A percentile compares a stretch with the other conserved stretches of the same genome.
phyloP scores from a whole-genome alignment of 2,329 filamentous ascomycete species.

The Hymenoscyphus linearis region DNA sequence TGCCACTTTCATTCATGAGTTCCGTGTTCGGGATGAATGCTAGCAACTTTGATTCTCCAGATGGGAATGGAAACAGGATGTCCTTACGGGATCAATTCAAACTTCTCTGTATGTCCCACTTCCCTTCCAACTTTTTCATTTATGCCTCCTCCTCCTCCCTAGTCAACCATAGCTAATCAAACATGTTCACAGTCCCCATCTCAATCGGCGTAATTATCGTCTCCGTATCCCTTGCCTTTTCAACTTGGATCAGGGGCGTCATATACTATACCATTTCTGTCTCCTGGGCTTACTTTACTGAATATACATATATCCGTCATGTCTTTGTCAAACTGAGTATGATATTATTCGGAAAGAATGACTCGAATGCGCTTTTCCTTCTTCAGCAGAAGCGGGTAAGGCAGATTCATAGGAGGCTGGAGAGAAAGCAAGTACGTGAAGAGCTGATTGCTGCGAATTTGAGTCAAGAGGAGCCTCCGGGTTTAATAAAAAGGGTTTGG shows the following conservation, averaged over 20 bases:
- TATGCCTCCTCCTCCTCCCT: too few species aligned
- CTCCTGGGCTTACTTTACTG: constrained; percentile 1
- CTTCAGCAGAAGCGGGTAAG: neutral
- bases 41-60: constrained; percentile 7
- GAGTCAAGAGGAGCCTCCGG: too few species aligned
- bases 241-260: constrained; percentile 9
- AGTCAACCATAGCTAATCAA: neutral
- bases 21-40: constrained; percentile 20
- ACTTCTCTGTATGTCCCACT: constrained; percentile 7
- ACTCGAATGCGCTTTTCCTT: neutral
- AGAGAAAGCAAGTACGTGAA: neutral
- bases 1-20: constrained; percentile 19
- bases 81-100: constrained; percentile 11
- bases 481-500: too few species aligned
- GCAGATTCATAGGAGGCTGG: neutral
- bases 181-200: constrained; percentile 7
- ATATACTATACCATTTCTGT: constrained; percentile 4
- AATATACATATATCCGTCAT: constrained; percentile 4
- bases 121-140: too few species aligned
- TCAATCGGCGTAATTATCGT: constrained; percentile 10
- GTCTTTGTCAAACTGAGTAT: neutral
- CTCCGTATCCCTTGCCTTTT: constrained; percentile 13
- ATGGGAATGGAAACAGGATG: constrained; percentile 8
- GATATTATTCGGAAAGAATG: neutral
- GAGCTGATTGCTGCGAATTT: too few species aligned